Base-by-base conservation (phyloP, 495 filamentous ascomycete species). In the Letharia lupina region DNA sequence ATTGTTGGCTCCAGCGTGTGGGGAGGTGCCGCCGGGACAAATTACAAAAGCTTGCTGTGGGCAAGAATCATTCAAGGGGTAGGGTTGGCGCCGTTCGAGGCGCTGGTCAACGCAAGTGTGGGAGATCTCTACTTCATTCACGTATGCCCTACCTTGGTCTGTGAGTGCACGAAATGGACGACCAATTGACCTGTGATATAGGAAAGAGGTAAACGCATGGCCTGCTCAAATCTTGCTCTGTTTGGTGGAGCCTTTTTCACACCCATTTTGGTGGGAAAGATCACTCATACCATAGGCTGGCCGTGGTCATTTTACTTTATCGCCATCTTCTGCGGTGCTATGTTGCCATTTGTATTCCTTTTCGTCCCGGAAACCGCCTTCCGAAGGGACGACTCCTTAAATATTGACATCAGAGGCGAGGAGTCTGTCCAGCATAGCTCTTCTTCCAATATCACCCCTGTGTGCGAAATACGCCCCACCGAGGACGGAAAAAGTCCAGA, bases 241-340 rank as follows among this genome's bases (percentile, higher is more conserved):
- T 97, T 95, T 73, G 93, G 93, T 1, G 91, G 91, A 9, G 91
- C 93, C 6, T 96, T 97, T 71, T 88, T 96, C 73, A 96, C 93
- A 0, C 93, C 68, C 9, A 65, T 69, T 37, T 66, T 70, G 13
- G 66, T 71, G 15, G 93, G 93, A 42, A 92, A 89, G 72, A 92
- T 96, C 66, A 93, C 91, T 31, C 76, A 82, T 56, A 79, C 80
- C 0, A 81, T 97, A 18, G 82, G 84, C 37, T 97, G 91, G 91
- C 74, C 81, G 70, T 90, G 88, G 88, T 87, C 87, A 10, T 89
- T 91, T 72, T 89, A 87, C 71, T 80, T 91, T 45, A 77, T 91
- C 56, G 83, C 86, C 31, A 85, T 91, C 57, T 81, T 91, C 69
- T 81, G 86, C 45, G 83, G 79, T 31, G 82, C 82, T 64, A 84